phyloP scores from a whole-genome alignment of 2,329 filamentous ascomycete genomes.

The Cytospora piceae region DNA sequence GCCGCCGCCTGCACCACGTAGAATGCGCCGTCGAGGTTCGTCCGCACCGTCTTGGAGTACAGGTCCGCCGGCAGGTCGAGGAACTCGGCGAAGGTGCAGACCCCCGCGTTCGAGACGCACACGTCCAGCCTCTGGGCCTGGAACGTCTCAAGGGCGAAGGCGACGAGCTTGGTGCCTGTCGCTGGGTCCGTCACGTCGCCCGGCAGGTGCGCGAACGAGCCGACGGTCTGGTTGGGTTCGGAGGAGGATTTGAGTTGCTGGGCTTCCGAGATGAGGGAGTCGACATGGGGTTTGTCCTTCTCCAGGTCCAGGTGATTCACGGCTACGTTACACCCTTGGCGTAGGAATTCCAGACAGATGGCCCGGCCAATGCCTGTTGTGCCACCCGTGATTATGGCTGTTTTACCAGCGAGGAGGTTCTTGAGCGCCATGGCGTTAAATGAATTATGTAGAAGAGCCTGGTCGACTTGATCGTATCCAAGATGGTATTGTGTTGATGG shows the following conservation, averaged over 20 bases:
- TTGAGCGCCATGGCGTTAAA: slow-evolving; percentile 45
- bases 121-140: slow-evolving; percentile 65
- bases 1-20: slow-evolving; percentile 85
- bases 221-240: slow-evolving; percentile 47
- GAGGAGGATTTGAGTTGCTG: slow-evolving; percentile 45
- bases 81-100: slow-evolving; percentile 89
- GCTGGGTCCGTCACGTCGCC: slow-evolving; percentile 79
- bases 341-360: slow-evolving; percentile 78
- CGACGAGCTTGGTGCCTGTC: slow-evolving; percentile 71
- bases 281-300: slow-evolving; percentile 55
- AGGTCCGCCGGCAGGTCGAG: slow-evolving; percentile 72
- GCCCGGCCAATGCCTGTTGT: slow-evolving; percentile 86
- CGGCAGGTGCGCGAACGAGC: slow-evolving; percentile 66
- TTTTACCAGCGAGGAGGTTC: slow-evolving; percentile 71
- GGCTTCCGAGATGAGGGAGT: slow-evolving; percentile 57
- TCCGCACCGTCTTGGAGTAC: slow-evolving; percentile 71
- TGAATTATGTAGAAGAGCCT: not conserved
- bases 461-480: not conserved
- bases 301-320: slow-evolving; percentile 76
- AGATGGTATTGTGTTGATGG: not conserved
- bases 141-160: slow-evolving; percentile 64
- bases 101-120: slow-evolving; percentile 86
- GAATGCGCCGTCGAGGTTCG: slow-evolving; percentile 88
- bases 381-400: slow-evolving; percentile 84
- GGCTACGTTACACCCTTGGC: slow-evolving; percentile 76